Percentiles rank a stretch among this genome's conserved stretches.
phyloP scores from a whole-genome alignment of 495 filamentous ascomycete genomes.

The Talaromyces nanjingensis region DNA sequence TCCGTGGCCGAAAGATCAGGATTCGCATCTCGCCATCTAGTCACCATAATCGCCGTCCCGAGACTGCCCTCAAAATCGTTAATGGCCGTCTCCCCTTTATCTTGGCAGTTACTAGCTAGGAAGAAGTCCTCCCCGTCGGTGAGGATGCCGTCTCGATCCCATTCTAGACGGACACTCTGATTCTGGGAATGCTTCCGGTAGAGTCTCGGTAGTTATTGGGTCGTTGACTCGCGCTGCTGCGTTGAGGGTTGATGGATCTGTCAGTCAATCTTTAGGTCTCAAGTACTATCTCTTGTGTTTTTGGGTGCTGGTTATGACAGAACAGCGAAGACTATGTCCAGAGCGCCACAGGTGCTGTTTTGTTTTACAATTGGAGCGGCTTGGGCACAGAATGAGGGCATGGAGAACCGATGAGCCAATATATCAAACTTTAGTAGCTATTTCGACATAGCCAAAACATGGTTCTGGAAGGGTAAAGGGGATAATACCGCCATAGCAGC shows the following conservation, averaged over 20 bases:
- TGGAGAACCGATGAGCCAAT: constrained; percentile 55
- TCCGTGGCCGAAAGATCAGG: constrained; percentile 17
- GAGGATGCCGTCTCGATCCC: constrained; percentile 24
- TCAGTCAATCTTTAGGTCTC: not conserved
- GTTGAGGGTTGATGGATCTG: constrained; percentile 29
- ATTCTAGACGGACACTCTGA: constrained; percentile 24
- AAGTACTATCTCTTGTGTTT: too few species aligned
- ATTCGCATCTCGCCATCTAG: constrained; percentile 40
- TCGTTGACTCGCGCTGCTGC: constrained; percentile 20
- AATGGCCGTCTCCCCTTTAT: constrained; percentile 11
- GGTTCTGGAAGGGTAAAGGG: too few species aligned
- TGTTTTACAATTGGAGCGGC: constrained; percentile 41
- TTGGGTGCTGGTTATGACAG: constrained; percentile 18
- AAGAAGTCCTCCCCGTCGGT: constrained; percentile 20
- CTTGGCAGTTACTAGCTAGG: constrained; percentile 8
- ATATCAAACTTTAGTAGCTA: too few species aligned
- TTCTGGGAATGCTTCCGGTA: constrained; percentile 29
- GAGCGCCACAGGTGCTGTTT: constrained; percentile 45
- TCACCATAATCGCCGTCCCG: constrained; percentile 31
- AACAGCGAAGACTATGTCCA: constrained; percentile 29
- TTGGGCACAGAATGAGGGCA: constrained; percentile 41
- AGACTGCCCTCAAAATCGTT: constrained; percentile 20
- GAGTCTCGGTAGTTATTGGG: not conserved
- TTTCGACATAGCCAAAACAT: too few species aligned
- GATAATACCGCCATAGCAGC: constrained; percentile 35